Evolutionary conservation across 352 stramenopile species (phyloP), one percentile per base, ranked within the genome.

Genomic region (Pythium insidiosum): DNA sequence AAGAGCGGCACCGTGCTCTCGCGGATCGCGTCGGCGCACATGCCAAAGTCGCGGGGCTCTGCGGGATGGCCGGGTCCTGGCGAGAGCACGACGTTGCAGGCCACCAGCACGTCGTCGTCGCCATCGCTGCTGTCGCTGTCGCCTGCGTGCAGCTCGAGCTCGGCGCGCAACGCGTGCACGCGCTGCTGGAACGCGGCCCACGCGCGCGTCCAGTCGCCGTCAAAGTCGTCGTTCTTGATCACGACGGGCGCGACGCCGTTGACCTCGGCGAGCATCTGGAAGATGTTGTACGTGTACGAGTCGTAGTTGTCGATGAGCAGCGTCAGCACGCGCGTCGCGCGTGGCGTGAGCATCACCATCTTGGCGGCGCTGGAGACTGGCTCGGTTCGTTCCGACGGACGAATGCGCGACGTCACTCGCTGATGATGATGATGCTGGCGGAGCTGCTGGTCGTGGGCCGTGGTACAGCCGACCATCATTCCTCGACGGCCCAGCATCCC

Each of bases 281-380:
- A 96, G 52, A 94, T 73, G 73, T 98, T 98, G 76, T 97, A 98
- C 36, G 95, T 98, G 67, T 98, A 98, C 45, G 89, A 98, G 76
- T 98, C 95, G 52, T 98, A 98, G 69, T 98, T 98, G 76, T 98
- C 95, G 48, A 98, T 93, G 10, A 98, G 77, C 34, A 98, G 65
- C 41, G 80, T 81, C 11, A 49, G 53, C 30, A 88, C 74, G 25
- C 46, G 63, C 31, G 54, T 58, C 22, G 28, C 28, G 28, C 11
- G 31, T 34, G 21, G 33, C 15, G 35, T 43, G 47, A 50, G 58
- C 64, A 50, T 52, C 25, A 58, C 52, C 22, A 72, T 47, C 57
- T 59, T 71, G 12, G 34, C 26, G 30, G 11, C 20, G 25, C 18
- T 20, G 11, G 33, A n/a, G n/a, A n/a, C n/a, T n/a, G n/a, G n/a